Conservation (phyloP, 2,329 filamentous ascomycete species). For the Ophiostoma populinum region DNA sequence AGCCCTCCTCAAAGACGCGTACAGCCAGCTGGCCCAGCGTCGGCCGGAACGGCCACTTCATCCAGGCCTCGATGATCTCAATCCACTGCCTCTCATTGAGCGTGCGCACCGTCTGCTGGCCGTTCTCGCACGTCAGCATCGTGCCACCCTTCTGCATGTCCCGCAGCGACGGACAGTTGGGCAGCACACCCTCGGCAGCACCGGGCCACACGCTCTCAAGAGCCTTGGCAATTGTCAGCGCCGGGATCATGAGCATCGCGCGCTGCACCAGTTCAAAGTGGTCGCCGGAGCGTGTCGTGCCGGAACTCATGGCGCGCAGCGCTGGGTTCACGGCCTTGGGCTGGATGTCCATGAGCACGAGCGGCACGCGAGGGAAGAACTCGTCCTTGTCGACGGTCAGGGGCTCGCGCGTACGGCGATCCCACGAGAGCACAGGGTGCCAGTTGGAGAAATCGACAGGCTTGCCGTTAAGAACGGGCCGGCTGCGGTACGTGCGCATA, state of each 20-base stretch:
- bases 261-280: constrained; percentile 34
- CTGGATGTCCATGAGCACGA: constrained; percentile 48
- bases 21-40: constrained; percentile 29
- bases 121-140: constrained; percentile 18
- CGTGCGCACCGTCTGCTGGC: constrained; percentile 26
- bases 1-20: constrained; percentile 18
- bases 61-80: constrained; percentile 42
- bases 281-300: constrained; percentile 26
- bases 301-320: constrained; percentile 27
- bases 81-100: constrained; percentile 37
- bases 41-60: constrained; percentile 48
- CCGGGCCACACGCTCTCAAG: constrained; percentile 42
- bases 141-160: constrained; percentile 32
- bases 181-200: constrained; percentile 34
- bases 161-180: constrained; percentile 28
- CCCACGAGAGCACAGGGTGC: constrained; percentile 46
- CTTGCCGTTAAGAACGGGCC: too few species aligned
- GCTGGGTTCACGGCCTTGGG: constrained; percentile 36
- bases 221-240: constrained; percentile 21
- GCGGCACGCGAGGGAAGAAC: constrained; percentile 44
- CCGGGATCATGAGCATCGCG: constrained; percentile 20
- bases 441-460: too few species aligned
- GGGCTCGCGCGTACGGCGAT: constrained; percentile 54
- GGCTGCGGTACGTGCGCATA: too few species aligned
- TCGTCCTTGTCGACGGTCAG: constrained; percentile 40